Evolutionary conservation across 768 basidiomycete genomes (phyloP).

Genomic region (Pulveroboletus sp.): DNA sequence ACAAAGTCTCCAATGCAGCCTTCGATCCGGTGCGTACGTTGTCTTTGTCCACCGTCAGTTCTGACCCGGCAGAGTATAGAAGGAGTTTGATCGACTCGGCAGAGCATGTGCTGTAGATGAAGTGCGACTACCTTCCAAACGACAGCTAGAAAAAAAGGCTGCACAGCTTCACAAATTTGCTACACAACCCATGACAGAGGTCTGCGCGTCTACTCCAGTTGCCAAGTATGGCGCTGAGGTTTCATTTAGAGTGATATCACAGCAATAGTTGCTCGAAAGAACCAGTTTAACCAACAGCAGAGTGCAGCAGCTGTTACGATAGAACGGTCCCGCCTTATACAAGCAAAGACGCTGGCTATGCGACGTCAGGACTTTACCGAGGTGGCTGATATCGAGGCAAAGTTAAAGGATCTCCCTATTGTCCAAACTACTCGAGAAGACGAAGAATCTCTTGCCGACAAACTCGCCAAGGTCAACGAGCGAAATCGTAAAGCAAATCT

Average conservation of each 20-base stretch:
- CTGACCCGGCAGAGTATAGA: constrained; percentile 37
- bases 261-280: constrained; percentile 73
- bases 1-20: constrained; percentile 75
- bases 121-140: constrained; percentile 62
- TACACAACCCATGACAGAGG: constrained; percentile 74
- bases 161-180: constrained; percentile 56
- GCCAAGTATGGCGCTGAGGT: constrained; percentile 7
- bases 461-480: constrained; percentile 80
- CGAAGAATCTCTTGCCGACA: constrained; percentile 35
- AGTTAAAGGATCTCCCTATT: constrained; percentile 51
- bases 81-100: constrained; percentile 65
- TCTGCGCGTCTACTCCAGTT: constrained; percentile 27
- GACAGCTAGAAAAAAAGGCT: constrained; percentile 59
- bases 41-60: background rate
- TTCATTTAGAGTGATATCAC: constrained; percentile 66
- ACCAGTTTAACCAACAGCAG: constrained; percentile 34
- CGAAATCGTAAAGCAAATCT: constrained; percentile 81
- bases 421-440: constrained; percentile 21
- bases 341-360: constrained; percentile 68
- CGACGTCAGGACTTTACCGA: constrained; percentile 68
- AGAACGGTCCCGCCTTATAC: constrained; percentile 62
- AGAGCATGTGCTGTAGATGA: constrained; percentile 45
- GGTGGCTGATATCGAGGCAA: constrained; percentile 53
- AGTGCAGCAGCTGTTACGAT: constrained; percentile 37
- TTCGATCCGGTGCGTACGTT: constrained; percentile 53